phyloP scores from a whole-genome alignment of 2,329 filamentous ascomycete genomes.

The Ilyonectria sp. region DNA sequence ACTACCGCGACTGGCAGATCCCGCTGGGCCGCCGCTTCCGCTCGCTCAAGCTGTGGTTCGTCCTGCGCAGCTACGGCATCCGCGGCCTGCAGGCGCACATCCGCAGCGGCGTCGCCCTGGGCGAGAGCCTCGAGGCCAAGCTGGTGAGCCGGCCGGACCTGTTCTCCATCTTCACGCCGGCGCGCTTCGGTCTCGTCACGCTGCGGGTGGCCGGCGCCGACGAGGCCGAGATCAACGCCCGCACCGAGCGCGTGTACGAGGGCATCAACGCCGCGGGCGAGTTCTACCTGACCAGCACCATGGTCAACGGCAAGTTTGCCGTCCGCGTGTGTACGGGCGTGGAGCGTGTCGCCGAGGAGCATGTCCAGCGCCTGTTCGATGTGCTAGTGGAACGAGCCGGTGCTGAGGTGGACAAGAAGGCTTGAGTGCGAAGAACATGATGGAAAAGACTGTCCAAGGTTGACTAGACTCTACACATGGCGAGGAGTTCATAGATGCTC shows the following conservation, averaged over 20 bases:
- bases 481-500: constrained; percentile 3
- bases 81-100: constrained; percentile 83
- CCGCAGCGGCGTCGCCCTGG: constrained; percentile 76
- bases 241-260: constrained; percentile 84
- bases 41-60: constrained; percentile 95
- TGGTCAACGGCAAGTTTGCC: constrained; percentile 80
- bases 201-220: constrained; percentile 70
- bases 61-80: constrained; percentile 86
- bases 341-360: constrained; percentile 80
- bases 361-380: constrained; percentile 81
- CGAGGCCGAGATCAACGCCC: constrained; percentile 71
- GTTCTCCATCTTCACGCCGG: constrained; percentile 82
- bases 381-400: constrained; percentile 76
- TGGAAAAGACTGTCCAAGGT: background rate
- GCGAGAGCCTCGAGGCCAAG: constrained; percentile 78
- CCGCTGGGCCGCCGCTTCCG: constrained; percentile 91
- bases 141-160: constrained; percentile 75
- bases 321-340: constrained; percentile 84
- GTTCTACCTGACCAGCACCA: constrained; percentile 86
- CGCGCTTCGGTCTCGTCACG: constrained; percentile 85
- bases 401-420: constrained; percentile 50
- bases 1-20: constrained; percentile 98
- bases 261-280: constrained; percentile 80
- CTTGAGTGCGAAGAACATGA: background rate
- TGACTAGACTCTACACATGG: background rate